Evolutionary conservation across 306 rosid genomes (phyloP), one percentile per base, ranked within the genome.

Genomic region (Rosa chinensis): DNA sequence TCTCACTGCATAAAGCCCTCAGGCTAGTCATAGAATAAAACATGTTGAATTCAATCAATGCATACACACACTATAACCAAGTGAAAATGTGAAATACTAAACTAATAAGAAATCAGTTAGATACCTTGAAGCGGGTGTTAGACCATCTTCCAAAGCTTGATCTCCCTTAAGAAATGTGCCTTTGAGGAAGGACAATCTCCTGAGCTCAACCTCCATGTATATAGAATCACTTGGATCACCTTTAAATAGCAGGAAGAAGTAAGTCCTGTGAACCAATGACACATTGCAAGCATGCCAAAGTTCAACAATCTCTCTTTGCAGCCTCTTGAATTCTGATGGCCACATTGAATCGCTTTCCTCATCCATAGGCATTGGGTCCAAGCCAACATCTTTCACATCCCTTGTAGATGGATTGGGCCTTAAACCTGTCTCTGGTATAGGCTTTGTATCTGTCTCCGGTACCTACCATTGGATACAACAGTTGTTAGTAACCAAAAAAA

Each of bases 231-330:
- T 66, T 40, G 85, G 86, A 69, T 94, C 99, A 56, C 99, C 97
- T 79, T 83, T 82, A 84, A 94, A 88, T 72, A 92, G 87, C 75
- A 92, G 94, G 85, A 89, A 92, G 89, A 94, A 94, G 84, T 91
- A 94, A 75, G 99, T 94, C 75, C 99, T 91, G 84, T 94, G 97
- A 81, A 94, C 91, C 89, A 94, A 86, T 47, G 99, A 89, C 80
- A 91, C 88, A 61, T 94, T 88, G 79, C 97, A 94, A 76, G 88
- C 89, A 75, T 92, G 88, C 97, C 99, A 94, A 44, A 92, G 90
- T 77, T 89, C 90, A 59, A 94, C 75, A 62, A 92, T 89, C 86
- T 92, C 97, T 50, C 84, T 84, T 86, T 91, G 99, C 52, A 88
- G 89, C 86, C 86, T 91, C 83, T 78, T 83, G 78, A 94, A 94